Evolutionary conservation across 257 asterid genomes (phyloP).

Genomic region (Verbena officinalis): DNA sequence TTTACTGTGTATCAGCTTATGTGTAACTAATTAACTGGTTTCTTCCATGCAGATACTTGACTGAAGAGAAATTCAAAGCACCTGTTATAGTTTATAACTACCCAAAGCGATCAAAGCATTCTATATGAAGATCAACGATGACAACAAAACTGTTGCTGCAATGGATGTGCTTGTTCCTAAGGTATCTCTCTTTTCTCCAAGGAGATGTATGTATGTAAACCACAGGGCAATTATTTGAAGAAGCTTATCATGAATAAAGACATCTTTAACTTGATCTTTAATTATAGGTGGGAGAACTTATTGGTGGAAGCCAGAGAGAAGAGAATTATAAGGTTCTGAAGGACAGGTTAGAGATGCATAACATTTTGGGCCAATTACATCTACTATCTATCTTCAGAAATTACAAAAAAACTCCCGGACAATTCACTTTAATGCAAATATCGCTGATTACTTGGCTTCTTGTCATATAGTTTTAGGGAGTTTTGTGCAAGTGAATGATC

Average conservation of each 20-base stretch:
- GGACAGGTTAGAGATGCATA: slow-evolving; percentile 54
- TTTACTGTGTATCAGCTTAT: too few relatives aligned
- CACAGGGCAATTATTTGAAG: not conserved
- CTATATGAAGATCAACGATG: too few relatives aligned
- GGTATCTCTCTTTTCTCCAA: slow-evolving; percentile 39
- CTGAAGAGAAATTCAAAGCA: slow-evolving; percentile 83
- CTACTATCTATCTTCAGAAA: too few relatives aligned
- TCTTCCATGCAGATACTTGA: too few relatives aligned
- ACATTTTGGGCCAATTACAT: too few relatives aligned
- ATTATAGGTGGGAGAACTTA: slow-evolving; percentile 90
- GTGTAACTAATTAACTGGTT: too few relatives aligned
- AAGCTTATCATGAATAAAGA: not conserved
- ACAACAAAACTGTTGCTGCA: slow-evolving; percentile 93
- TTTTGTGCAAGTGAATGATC: too few relatives aligned
- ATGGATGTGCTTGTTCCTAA: slow-evolving; percentile 99
- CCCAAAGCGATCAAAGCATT: slow-evolving; percentile 93
- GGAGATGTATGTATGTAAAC: not conserved
- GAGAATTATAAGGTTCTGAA: slow-evolving; percentile 81
- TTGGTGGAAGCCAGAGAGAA: slow-evolving; percentile 99
- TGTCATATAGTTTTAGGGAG: too few relatives aligned
- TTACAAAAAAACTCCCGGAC: too few relatives aligned
- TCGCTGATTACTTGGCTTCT: too few relatives aligned
- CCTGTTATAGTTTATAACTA: slow-evolving; percentile 97
- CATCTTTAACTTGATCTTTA: not conserved
- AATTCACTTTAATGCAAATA: too few relatives aligned